A percentile compares a stretch with the other conserved stretches of the same genome.
These are phyloP conservation scores for Gastrolobium bilobum DNA, from an alignment of 306 rosid genomes.

Conservation along the genomic window DNA sequence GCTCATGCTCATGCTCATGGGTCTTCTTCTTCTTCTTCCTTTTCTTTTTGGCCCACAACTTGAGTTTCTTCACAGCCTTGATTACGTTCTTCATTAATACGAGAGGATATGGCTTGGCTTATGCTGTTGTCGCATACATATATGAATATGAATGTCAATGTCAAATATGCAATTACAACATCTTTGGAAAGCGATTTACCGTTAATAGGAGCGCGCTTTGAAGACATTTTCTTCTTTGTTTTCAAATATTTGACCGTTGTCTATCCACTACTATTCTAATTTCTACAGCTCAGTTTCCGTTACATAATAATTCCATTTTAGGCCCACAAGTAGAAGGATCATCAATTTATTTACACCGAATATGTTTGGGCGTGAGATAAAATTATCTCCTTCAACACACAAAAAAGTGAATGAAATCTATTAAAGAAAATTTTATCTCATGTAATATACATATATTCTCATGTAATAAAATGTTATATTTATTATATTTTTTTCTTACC, in stretches of 20 bases:
- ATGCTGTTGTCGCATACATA: not conserved
- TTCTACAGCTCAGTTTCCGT: conserved; percentile 13
- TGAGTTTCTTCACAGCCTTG: conserved; percentile 72
- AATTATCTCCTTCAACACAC: too few relatives aligned
- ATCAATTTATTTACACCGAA: not conserved
- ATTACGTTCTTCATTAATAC: conserved; percentile 53
- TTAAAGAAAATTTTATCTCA: too few relatives aligned
- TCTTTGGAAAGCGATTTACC: conserved; percentile 15
- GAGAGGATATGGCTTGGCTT: not conserved
- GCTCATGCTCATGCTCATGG: not conserved
- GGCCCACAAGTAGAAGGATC: not conserved
- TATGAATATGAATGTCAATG: not conserved
- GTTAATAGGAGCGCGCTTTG: conserved; percentile 21
- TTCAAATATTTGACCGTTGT: conserved; percentile 66
- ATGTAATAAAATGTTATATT: too few relatives aligned
- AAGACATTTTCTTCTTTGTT: not conserved
- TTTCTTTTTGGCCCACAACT: conserved; percentile 69
- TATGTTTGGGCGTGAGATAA: too few relatives aligned
- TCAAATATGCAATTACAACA: not conserved
- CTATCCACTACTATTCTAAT: conserved; percentile 15
- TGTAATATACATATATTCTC: too few relatives aligned
- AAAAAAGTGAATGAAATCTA: too few relatives aligned
- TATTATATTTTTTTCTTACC: too few relatives aligned
- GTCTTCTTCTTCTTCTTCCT: conserved; percentile 57
- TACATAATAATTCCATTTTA: not conserved